Percentiles rank a stretch among this genome's conserved stretches.
phyloP scores from a whole-genome alignment of 148 eudicot species.

The Spergularia marina region DNA sequence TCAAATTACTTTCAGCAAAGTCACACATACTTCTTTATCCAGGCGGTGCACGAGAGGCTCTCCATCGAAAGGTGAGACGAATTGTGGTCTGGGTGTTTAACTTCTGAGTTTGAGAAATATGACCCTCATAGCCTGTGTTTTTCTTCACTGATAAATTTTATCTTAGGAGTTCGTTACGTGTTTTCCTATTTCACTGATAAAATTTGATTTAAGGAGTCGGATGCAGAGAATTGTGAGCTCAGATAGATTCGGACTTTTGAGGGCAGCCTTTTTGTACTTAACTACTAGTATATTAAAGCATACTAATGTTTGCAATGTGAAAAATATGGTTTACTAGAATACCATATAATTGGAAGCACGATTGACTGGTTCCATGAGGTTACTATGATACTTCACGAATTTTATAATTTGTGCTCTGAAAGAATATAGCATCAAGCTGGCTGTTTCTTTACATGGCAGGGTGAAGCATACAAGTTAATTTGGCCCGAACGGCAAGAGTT shows the following conservation, averaged over 20 bases:
- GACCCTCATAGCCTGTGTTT: background rate
- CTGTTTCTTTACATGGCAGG: slow-evolving; percentile 39
- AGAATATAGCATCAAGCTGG: background rate
- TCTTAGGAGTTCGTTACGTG: background rate
- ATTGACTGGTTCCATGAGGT: slow-evolving; percentile 1
- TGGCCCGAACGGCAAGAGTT: slow-evolving; percentile 94
- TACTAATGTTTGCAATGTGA: background rate
- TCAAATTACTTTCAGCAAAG: slow-evolving; percentile 58
- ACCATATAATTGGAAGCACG: background rate
- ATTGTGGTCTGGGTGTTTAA: background rate
- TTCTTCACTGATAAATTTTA: background rate
- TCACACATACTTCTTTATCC: slow-evolving; percentile 84
- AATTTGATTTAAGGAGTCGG: background rate
- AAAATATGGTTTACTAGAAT: background rate
- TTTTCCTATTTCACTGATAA: background rate
- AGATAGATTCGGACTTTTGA: background rate
- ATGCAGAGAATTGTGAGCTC: no score
- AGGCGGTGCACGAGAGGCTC: slow-evolving; percentile 98
- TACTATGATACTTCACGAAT: background rate
- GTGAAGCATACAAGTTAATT: slow-evolving; percentile 81
- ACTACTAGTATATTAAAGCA: background rate
- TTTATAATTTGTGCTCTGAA: background rate
- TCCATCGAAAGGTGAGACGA: slow-evolving; percentile 65
- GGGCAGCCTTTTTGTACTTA: background rate
- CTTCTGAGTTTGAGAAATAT: background rate